phyloP scores from a whole-genome alignment of 306 rosid species.

The Elaeagnus macrophylla region DNA sequence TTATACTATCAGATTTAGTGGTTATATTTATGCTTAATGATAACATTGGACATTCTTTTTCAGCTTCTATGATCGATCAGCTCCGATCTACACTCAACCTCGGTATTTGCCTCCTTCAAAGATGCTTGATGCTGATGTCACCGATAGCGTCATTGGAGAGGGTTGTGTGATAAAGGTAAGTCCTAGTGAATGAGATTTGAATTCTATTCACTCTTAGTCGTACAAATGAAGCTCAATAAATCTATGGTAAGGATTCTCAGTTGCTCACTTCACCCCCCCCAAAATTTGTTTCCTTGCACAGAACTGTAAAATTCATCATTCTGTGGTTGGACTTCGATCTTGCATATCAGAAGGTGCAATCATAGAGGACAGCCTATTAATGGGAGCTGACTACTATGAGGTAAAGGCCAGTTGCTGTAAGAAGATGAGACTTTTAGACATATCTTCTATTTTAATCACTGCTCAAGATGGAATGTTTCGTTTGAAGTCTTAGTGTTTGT shows the following conservation, averaged over 20 bases:
- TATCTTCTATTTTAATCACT: no score
- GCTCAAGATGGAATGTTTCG: no score
- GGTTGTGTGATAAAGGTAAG: slow-evolving; percentile 95
- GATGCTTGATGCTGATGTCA: slow-evolving; percentile 98
- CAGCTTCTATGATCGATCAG: slow-evolving; percentile 96
- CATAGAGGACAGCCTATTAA: slow-evolving; percentile 83
- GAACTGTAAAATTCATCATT: slow-evolving; percentile 97
- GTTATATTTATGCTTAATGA: slow-evolving; percentile 7
- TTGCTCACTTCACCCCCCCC: neutral
- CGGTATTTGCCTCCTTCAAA: slow-evolving; percentile 95
- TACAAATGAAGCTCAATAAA: neutral
- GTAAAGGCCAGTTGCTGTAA: slow-evolving; percentile 26
- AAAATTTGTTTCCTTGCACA: slow-evolving; percentile 15
- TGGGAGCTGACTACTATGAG: slow-evolving; percentile 99
- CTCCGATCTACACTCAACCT: slow-evolving; percentile 99
- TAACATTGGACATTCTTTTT: slow-evolving; percentile 17
- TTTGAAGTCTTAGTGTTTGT: no score
- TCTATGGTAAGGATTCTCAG: slow-evolving; percentile 13
- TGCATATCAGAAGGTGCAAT: slow-evolving; percentile 96
- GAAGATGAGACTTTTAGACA: no score
- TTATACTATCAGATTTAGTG: slow-evolving; percentile 8
- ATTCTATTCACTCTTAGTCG: neutral
- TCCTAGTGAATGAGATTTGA: slow-evolving; percentile 10
- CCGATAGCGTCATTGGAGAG: slow-evolving; percentile 95
- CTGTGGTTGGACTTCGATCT: slow-evolving; percentile 90